Evolutionary conservation across 805 yeast genomes (phyloP), one percentile per base, ranked within the genome.

Genomic region (Nematodospora valgi): DNA sequence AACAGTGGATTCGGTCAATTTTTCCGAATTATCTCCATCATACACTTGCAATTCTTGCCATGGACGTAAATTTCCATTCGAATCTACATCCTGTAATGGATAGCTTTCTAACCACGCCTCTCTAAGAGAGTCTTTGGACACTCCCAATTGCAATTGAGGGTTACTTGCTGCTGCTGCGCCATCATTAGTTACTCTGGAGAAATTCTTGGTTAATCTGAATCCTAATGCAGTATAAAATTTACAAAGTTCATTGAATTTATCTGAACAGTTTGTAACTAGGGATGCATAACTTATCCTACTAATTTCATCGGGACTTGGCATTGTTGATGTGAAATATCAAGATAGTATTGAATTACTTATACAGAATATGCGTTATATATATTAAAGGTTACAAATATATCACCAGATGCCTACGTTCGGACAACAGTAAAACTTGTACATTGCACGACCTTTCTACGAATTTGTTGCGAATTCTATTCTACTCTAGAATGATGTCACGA

Each of bases 101-200:
- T 78, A 82, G 15, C 79, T 62, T 54, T 82, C 85, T 30, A 84
- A 54, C 94, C 94, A 84, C 19, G 76, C 58, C 57, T 84, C 94
- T 43, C 68, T 73, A 32, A 80, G 50, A 1, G 89, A 82, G 44
- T 82, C 86, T 38, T 64, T 68, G 6, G 86, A 73, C 30, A 83
- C 64, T 4, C 89, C 89, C 30, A 63, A 56, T 11, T 66, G 54
- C 21, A 54, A 45, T 26, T 50, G 48, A 32, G 63, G 46, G 33
- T 53, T 51, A 39, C 47, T 47, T 16, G 43, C 38, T 13, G 43
- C 45, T 42, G 60, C 42, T 45, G 55, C 39, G 41, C 57, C 37
- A 62, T 58, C 41, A 68, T 63, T 36, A 51, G 57, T 53, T 64
- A 54, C 74, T 43, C 81, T 80, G 41, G 79, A 67, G 56, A 69